Conservation (phyloP, 2,329 filamentous ascomycete species). For the Grosmannia clavigera region DNA sequence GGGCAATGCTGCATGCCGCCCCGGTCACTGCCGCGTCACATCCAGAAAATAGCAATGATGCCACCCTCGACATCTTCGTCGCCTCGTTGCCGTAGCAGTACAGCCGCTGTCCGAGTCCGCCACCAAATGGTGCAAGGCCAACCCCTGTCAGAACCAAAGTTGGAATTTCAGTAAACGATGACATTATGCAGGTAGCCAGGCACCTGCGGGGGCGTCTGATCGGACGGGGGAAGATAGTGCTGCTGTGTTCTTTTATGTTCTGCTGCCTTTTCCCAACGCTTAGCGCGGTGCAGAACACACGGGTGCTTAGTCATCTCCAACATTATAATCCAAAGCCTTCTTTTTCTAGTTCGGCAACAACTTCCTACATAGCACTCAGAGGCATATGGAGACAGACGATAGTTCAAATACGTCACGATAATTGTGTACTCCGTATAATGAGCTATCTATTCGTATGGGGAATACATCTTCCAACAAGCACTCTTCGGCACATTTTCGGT, state of each 20-base stretch:
- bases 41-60: not conserved
- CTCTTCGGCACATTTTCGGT: not conserved
- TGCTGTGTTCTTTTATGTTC: not conserved
- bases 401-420: no score
- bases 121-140: not conserved
- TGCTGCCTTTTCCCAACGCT: not conserved
- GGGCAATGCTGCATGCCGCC: not conserved
- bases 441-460: not conserved
- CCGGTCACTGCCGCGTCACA: not conserved
- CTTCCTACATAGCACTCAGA: no score
- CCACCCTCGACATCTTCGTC: not conserved
- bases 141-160: not conserved
- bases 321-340: no score
- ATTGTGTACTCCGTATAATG: not conserved
- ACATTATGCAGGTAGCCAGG: not conserved
- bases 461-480: no score
- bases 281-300: no score
- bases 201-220: not conserved
- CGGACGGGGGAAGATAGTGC: not conserved
- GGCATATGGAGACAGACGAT: no score
- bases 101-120: not conserved
- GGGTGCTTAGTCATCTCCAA: no score
- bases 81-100: not conserved
- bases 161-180: constrained; percentile 3
- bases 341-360: no score